These are phyloP conservation scores for Heritiera littoralis DNA, from an alignment of 345 rosid species.

Conservation along the genomic window DNA sequence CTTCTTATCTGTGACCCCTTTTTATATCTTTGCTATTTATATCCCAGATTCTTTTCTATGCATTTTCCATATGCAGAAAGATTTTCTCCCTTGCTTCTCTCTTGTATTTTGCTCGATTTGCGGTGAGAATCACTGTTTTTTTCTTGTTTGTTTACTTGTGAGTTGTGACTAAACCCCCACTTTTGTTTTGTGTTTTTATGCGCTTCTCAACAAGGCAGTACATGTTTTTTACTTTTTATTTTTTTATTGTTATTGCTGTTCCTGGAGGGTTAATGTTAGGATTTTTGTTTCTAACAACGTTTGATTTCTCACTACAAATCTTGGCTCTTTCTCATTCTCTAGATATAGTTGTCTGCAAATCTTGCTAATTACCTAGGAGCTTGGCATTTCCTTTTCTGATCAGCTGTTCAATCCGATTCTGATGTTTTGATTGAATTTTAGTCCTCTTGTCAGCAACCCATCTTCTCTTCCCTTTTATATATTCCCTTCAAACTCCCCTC, in stretches of 20 bases:
- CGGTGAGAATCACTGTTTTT: neutral
- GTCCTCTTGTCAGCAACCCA: neutral
- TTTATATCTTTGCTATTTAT: neutral
- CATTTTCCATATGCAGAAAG: constrained; percentile 4
- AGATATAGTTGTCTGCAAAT: neutral
- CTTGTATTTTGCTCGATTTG: constrained; percentile 13
- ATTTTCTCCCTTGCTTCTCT: neutral
- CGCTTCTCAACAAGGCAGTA: neutral
- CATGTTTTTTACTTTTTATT: neutral
- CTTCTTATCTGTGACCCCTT: neutral
- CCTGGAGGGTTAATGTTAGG: neutral
- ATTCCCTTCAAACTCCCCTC: neutral
- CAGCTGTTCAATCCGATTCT: neutral
- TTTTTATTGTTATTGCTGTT: neutral
- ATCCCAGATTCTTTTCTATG: neutral
- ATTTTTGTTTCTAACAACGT: neutral
- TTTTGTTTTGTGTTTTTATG: neutral
- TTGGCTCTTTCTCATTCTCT: neutral
- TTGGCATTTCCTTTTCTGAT: neutral
- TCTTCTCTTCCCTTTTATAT: neutral
- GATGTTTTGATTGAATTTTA: neutral
- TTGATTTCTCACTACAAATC: neutral
- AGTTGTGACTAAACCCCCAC: neutral
- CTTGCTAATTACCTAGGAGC: neutral
- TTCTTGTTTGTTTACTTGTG: neutral